phyloP scores from a whole-genome alignment of 805 yeast species.

The Metschnikowia lochheadii region DNA sequence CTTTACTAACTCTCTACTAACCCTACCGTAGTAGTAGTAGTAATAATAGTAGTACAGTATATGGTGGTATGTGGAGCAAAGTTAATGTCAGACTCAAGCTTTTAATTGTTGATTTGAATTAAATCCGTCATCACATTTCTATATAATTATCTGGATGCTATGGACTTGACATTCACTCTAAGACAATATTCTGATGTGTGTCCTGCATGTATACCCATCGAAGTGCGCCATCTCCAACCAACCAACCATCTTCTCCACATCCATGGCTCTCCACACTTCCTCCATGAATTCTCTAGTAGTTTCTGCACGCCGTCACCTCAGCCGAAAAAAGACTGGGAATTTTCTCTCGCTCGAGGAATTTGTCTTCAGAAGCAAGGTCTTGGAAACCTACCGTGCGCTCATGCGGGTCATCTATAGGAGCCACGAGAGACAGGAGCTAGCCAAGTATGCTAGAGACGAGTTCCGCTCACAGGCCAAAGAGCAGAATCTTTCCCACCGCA shows the following conservation, averaged over 20 bases:
- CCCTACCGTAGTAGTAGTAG: too few species aligned
- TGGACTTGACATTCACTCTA: too few species aligned
- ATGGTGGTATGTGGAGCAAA: too few species aligned
- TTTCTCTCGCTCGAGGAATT: constrained; percentile 36
- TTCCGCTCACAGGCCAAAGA: constrained; percentile 25
- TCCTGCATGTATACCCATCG: neutral
- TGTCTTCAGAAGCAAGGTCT: constrained; percentile 33
- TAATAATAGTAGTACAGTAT: too few species aligned
- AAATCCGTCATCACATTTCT: too few species aligned
- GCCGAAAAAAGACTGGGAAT: neutral
- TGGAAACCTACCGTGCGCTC: constrained; percentile 31
- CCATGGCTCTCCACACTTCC: neutral
- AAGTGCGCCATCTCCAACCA: neutral
- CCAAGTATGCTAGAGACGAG: constrained; percentile 31
- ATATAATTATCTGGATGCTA: too few species aligned
- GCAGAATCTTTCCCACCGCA: constrained; percentile 33
- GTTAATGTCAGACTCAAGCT: too few species aligned
- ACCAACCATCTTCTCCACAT: neutral
- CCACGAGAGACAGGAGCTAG: constrained; percentile 35
- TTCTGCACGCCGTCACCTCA: neutral
- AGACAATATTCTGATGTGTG: too few species aligned
- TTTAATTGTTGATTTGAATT: too few species aligned
- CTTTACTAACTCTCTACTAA: too few species aligned
- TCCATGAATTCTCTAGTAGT: neutral
- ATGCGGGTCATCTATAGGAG: constrained; percentile 31